A percentile compares a stretch with the other conserved stretches of the same genome.
Evolutionary conservation across 306 rosid species (phyloP).

Genomic region (Quercus bicolor): DNA sequence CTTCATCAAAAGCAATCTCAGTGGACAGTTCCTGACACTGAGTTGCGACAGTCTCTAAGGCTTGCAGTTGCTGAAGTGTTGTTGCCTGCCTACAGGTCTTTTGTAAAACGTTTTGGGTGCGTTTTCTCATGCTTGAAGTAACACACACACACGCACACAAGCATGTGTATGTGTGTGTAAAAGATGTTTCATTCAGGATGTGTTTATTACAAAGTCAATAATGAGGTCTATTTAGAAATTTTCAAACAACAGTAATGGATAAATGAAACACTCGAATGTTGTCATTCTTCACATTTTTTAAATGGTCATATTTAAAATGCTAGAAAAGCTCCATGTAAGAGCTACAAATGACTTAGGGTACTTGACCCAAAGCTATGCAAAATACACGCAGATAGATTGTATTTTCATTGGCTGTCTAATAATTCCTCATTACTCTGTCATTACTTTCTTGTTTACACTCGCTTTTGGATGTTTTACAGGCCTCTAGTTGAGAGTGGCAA

Average conservation of each 20-base stretch:
- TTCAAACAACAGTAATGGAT: neutral
- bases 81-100: too few relatives aligned
- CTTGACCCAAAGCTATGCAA: neutral
- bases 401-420: constrained; percentile 7
- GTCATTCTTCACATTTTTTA: neutral
- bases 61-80: too few relatives aligned
- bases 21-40: too few relatives aligned
- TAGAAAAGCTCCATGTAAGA: neutral
- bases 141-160: too few relatives aligned
- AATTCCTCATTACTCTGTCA: too few relatives aligned
- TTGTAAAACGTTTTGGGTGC: too few relatives aligned
- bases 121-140: too few relatives aligned
- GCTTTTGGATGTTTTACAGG: constrained; percentile 36
- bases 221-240: neutral
- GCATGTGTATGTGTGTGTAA: neutral
- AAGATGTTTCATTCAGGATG: neutral
- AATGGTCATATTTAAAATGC: neutral
- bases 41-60: too few relatives aligned
- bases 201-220: too few relatives aligned
- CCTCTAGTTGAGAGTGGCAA: constrained; percentile 83
- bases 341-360: neutral
- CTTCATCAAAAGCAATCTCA: constrained; percentile 69
- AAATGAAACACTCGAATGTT: neutral
- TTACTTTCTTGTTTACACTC: neutral
- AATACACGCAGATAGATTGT: neutral